A percentile compares a stretch with the other conserved stretches of the same genome.
These are phyloP conservation scores for Cordyceps cicadae DNA, from an alignment of 2,329 filamentous ascomycete species.

Conservation along the genomic window DNA sequence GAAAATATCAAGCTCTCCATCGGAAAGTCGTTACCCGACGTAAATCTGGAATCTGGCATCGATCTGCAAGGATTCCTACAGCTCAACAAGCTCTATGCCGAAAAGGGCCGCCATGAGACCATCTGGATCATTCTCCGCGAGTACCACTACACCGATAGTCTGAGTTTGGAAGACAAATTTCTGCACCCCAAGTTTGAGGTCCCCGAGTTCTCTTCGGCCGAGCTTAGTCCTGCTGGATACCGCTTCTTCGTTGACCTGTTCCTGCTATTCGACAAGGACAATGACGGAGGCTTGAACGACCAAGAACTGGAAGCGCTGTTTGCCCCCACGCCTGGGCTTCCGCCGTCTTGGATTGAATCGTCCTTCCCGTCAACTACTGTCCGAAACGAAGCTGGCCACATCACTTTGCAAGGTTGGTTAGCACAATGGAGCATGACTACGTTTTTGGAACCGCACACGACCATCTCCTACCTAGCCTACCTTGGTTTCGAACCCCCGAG, in stretches of 20 bases:
- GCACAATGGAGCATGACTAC: slow-evolving; percentile 99
- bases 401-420: slow-evolving; percentile 94
- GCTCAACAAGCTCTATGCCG: slow-evolving; percentile 91
- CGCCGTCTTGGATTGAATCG: slow-evolving; percentile 76
- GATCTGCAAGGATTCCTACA: slow-evolving; percentile 77
- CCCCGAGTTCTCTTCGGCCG: slow-evolving; percentile 82
- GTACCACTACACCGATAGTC: slow-evolving; percentile 91
- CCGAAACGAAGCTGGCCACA: slow-evolving; percentile 87
- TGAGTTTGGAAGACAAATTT: slow-evolving; percentile 85
- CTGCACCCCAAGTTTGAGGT: slow-evolving; percentile 92
- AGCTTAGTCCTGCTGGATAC: slow-evolving; percentile 89
- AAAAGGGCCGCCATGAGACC: slow-evolving; percentile 95
- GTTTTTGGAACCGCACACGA: slow-evolving; percentile 90
- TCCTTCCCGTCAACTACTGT: slow-evolving; percentile 91
- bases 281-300: slow-evolving; percentile 87
- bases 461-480: slow-evolving; percentile 90
- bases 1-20: slow-evolving; percentile 88
- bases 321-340: slow-evolving; percentile 84
- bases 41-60: slow-evolving; percentile 62
- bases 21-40: slow-evolving; percentile 55
- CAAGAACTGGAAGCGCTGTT: slow-evolving; percentile 79
- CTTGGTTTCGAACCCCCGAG: slow-evolving; percentile 83
- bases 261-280: slow-evolving; percentile 91
- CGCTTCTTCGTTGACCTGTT: slow-evolving; percentile 97
- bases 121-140: slow-evolving; percentile 96